Base-by-base conservation (phyloP, 768 basidiomycete genomes). In the Saitozyma sp. region DNA sequence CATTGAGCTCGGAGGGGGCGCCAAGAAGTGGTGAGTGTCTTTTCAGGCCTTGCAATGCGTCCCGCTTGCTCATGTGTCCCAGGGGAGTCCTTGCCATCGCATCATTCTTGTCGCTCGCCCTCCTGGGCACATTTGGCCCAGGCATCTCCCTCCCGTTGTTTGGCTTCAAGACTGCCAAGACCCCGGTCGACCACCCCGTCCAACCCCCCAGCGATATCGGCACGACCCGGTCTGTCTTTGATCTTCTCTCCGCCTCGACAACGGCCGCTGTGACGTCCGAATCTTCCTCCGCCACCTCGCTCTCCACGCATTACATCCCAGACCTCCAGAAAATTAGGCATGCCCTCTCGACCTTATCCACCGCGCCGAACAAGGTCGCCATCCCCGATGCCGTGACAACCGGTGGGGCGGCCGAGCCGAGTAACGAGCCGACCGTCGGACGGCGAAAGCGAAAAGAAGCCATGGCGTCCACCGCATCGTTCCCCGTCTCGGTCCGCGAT, bases 1-100 rank as follows among this genome's bases (percentile, higher is more conserved):
- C 38, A 40, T 41, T 20, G 50, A 42, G 45, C 37, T 38, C 9
- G 40, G 38, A 6, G 38, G 40, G 11, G 9, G 19, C 6, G 39
- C 42, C 11, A 63, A 53, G 38, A 51, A 46, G 16, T 57, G 55
- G 62, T 63, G 38, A 57, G 62, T 54, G 3, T 5, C 10, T 29
- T 11, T 29, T n/a, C 20, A 38, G 14, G 9, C 16, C 29, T n/a
- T 41, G 3, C 17, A 0, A 11, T 49, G 14, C 2, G n/a, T 17
- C 10, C 46, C 46, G 6, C 2, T 29, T 29, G 29, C 29, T 29
- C 29, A 29, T 29, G 29, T 29, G 2, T 29, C 8, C 9, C 39
- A 63, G 62, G 62, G 54, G 53, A 19, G 9, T 57, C 16, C 50
- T 67, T 7, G 65, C 65, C 11, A 19, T 67, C 14, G 58, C 65